Evolutionary conservation across 1,139 yeast genomes (phyloP).

Genomic region (Eremothecium cymbalariae): DNA sequence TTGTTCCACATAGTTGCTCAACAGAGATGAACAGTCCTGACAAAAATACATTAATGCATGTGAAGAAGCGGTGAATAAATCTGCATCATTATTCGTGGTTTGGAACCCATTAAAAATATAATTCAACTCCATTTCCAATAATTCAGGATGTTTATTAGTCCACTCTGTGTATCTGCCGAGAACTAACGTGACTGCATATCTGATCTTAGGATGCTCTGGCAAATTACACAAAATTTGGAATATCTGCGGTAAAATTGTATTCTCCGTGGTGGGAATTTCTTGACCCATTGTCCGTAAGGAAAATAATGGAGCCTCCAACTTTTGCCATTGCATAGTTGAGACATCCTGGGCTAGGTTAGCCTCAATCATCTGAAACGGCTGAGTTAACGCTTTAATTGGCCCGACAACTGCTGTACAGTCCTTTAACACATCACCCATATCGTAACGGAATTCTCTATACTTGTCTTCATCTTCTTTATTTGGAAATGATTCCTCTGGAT

Average conservation of each 20-base stretch:
- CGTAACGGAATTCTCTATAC: conserved; percentile 88
- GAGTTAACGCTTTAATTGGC: conserved; percentile 51
- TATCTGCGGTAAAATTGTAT: conserved; percentile 64
- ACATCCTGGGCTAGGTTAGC: conserved; percentile 16
- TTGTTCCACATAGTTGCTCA: conserved; percentile 68
- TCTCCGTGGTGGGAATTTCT: conserved; percentile 66
- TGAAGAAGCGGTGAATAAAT: conserved; percentile 77
- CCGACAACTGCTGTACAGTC: conserved; percentile 93
- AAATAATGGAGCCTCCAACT: conserved; percentile 82
- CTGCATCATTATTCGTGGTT: conserved; percentile 32
- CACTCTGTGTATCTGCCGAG: conserved; percentile 93
- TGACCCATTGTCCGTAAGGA: conserved; percentile 92
- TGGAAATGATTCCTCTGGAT: conserved; percentile 47
- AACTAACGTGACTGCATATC: conserved; percentile 89
- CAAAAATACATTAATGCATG: conserved; percentile 93
- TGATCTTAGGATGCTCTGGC: conserved; percentile 79
- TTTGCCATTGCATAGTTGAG: conserved; percentile 53
- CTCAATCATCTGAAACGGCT: conserved; percentile 32
- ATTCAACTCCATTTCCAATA: conserved; percentile 70
- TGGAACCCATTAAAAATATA: conserved; percentile 78
- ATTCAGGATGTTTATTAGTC: conserved; percentile 82
- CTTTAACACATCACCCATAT: conserved; percentile 92
- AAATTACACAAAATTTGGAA: conserved; percentile 46
- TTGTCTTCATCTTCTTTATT: conserved; percentile 71
- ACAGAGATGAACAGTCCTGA: conserved; percentile 70